A percentile compares a stretch with the other conserved stretches of the same genome.
phyloP scores from a whole-genome alignment of 2,329 filamentous ascomycete genomes.

The Sodiomyces alkalinus region DNA sequence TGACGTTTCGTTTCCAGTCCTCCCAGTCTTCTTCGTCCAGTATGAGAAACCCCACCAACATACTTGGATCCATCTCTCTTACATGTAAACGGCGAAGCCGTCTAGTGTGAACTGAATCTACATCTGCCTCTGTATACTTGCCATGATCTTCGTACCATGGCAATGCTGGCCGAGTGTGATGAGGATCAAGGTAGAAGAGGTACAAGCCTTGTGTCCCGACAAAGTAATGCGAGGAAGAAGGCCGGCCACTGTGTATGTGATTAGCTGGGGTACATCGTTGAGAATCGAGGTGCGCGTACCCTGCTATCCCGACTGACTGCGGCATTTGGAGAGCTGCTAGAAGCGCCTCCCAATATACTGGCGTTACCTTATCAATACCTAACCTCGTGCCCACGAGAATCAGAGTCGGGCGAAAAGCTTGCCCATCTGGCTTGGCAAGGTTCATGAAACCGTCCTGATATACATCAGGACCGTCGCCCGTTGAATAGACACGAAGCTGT shows the following conservation, averaged over 20 bases:
- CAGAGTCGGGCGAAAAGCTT: conserved; percentile 64
- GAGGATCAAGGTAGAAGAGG: conserved; percentile 92
- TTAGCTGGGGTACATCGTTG: conserved; percentile 2
- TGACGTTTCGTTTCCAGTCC: conserved; percentile 64
- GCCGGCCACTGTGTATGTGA: conserved; percentile 52
- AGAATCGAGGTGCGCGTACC: conserved; percentile 35
- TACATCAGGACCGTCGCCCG: conserved; percentile 79
- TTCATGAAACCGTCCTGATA: conserved; percentile 81
- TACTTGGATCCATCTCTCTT: conserved; percentile 91
- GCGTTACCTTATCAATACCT: conserved; percentile 87
- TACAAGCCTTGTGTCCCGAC: conserved; percentile 49
- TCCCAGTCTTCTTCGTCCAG: conserved; percentile 69
- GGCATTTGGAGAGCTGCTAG: conserved; percentile 71
- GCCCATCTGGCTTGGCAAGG: conserved; percentile 52
- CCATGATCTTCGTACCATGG: conserved; percentile 42
- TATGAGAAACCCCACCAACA: conserved; percentile 90
- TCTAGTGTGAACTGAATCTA: conserved; percentile 75
- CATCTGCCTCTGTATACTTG: conserved; percentile 54
- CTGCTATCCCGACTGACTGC: conserved; percentile 92
- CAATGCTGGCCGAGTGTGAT: conserved; percentile 65
- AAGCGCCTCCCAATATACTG: conserved; percentile 89
- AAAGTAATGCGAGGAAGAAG: conserved; percentile 65
- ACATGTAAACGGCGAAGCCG: conserved; percentile 71
- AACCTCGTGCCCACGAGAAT: conserved; percentile 79
- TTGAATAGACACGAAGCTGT: conserved; percentile 69